Conservation (phyloP, 257 asterid genomes). For the Gentiana dahurica region DNA sequence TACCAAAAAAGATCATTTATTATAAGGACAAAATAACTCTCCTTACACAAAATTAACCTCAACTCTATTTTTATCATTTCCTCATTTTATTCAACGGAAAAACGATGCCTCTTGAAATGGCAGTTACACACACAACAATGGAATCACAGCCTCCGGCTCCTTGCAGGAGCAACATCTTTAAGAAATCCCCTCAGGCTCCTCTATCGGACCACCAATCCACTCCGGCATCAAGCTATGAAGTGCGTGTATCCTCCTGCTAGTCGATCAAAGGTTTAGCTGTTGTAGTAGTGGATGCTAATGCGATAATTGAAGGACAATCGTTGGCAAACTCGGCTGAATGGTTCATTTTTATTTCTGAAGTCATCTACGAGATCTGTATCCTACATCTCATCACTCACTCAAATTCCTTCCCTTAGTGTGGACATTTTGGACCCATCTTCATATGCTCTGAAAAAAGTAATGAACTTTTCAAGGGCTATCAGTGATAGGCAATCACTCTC, state of each 20-base stretch:
- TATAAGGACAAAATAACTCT: too few relatives aligned
- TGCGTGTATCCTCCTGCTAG: constrained; percentile 58
- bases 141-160: constrained; percentile 34
- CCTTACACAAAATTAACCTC: too few relatives aligned
- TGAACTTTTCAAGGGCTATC: constrained; percentile 81
- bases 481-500: constrained; percentile 98
- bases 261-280: constrained; percentile 76
- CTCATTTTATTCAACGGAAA: too few relatives aligned
- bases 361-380: constrained; percentile 67
- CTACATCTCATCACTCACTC: constrained; percentile 75
- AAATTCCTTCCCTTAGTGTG: constrained; percentile 64
- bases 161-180: constrained; percentile 57
- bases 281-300: constrained; percentile 93
- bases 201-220: constrained; percentile 1
- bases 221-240: constrained; percentile 8
- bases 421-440: constrained; percentile 77
- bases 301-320: constrained; percentile 65
- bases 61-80: too few relatives aligned
- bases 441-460: constrained; percentile 62
- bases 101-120: background rate
- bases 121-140: constrained; percentile 26
- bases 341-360: constrained; percentile 77
- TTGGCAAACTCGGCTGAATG: constrained; percentile 63
- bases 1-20: too few relatives aligned
- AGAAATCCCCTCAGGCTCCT: constrained; percentile 26